phyloP scores from a whole-genome alignment of 257 asterid genomes.

The Penstemon barbatus region DNA sequence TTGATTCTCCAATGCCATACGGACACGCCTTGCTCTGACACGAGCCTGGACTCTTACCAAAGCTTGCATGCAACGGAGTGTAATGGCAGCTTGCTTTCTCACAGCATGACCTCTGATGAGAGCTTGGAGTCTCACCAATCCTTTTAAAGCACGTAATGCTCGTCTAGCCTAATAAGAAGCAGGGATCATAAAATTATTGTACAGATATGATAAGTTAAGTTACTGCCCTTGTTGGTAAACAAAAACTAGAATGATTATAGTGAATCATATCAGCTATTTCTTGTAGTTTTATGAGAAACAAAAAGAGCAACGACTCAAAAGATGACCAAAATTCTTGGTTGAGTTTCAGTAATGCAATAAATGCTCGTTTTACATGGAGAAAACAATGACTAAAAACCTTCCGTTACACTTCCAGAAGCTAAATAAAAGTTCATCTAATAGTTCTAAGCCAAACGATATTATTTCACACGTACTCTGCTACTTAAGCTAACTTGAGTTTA shows the following conservation, averaged over 20 bases:
- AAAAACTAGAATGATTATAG: neutral
- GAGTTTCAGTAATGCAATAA: slow-evolving; percentile 2
- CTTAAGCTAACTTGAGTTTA: neutral
- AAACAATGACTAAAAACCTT: neutral
- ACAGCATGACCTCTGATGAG: slow-evolving; percentile 59
- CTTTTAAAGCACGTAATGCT: slow-evolving; percentile 53
- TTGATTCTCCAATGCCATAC: slow-evolving; percentile 67
- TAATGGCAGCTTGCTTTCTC: slow-evolving; percentile 86
- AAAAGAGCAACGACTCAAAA: neutral
- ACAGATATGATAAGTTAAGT: neutral
- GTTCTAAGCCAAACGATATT: neutral
- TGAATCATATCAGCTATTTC: neutral
- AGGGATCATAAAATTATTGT: slow-evolving; percentile 5
- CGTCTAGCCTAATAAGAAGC: slow-evolving; percentile 51
- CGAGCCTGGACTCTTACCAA: slow-evolving; percentile 92
- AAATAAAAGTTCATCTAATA: neutral
- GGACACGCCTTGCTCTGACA: slow-evolving; percentile 57
- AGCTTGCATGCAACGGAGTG: slow-evolving; percentile 95
- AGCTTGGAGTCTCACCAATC: slow-evolving; percentile 64
- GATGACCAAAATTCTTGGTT: slow-evolving; percentile 13
- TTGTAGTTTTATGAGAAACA: neutral
- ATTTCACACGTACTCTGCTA: neutral
- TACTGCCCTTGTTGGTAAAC: slow-evolving; percentile 18
- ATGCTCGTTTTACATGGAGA: neutral
- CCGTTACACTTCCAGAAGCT: slow-evolving; percentile 7